Base-by-base conservation (phyloP, 2,329 filamentous ascomycete genomes). In the Tolypocladium pustulatum region DNA sequence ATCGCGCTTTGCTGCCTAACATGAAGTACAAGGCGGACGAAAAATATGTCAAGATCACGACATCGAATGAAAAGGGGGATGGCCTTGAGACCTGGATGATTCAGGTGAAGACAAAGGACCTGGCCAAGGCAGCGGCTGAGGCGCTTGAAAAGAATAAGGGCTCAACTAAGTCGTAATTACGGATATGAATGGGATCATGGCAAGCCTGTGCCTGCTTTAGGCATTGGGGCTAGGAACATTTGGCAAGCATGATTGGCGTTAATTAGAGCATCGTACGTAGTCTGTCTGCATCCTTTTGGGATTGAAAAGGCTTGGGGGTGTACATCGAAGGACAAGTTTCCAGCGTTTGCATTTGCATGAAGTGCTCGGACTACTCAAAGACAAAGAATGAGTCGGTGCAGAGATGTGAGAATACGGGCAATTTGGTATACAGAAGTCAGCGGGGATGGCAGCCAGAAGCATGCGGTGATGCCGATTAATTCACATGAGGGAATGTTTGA, bases 41-140 rank as follows among this genome's bases (percentile, higher is more conserved):
- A 13, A 88, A 86, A 72, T 85, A 82, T 60, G 75, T 88, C 60
- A 84, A 81, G 68, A 64, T 87, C 59, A 76, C 77, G 13, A 79
- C 82, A 6, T 79, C 84, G 1, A 80, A 79, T 59, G 82, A 84
- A 56, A 76, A 77, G 55, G 85, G 84, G 20, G 78, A 78, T 53
- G 78, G 79, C 0, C 71, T 89, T 34, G 86, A 89, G 71, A 84
- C 84, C 5, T 92, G 86, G 86, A 81, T 87, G 68, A 72, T 91
- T 20, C 84, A 87, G 68, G 83, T 90, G 54, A 90, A 88, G 75
- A 86, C 85, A 3, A 76, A 79, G 62, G 79, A 82, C 40, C 66
- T 85, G 49, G 81, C 86, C 15, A 74, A 77, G 65, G 74, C 76
- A 55, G 70, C 90, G 46, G 79, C 80, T 1, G 70, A 70, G 20